These are phyloP conservation scores for Dendrocalamus latiflorus DNA, from an alignment of 202 grass and related monocot genomes.

Conservation along the genomic window DNA sequence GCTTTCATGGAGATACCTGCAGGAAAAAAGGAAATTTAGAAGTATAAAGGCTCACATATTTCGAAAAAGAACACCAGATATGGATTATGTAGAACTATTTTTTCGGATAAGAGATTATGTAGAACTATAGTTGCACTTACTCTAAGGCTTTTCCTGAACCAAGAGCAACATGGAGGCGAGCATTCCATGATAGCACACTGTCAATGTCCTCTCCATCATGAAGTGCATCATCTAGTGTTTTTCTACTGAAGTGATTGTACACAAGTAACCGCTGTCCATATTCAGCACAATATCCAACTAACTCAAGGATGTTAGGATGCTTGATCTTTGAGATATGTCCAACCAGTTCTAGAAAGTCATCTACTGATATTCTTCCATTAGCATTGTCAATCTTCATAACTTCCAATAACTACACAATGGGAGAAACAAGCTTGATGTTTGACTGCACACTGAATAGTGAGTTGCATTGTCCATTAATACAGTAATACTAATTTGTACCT, in stretches of 20 bases:
- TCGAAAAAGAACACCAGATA: background rate
- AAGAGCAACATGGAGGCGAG: conserved; percentile 71
- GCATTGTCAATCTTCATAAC: conserved; percentile 83
- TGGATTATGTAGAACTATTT: background rate
- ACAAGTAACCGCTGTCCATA: conserved; percentile 77
- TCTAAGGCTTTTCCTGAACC: conserved; percentile 82
- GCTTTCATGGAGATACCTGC: conserved; percentile 82
- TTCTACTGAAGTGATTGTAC: conserved; percentile 77
- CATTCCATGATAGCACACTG: conserved; percentile 56
- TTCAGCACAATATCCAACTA: conserved; percentile 94
- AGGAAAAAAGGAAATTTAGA: conserved; percentile 25
- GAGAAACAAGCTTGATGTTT: conserved; percentile 7
- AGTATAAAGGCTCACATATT: background rate
- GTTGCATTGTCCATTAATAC: background rate
- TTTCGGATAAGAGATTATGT: background rate
- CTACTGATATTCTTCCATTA: conserved; percentile 66
- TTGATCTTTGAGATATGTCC: conserved; percentile 51
- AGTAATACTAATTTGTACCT: conserved; percentile 45
- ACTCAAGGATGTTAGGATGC: conserved; percentile 67
- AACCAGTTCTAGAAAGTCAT: conserved; percentile 65
- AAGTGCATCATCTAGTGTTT: conserved; percentile 73
- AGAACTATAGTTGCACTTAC: conserved; percentile 51
- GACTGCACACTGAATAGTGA: background rate
- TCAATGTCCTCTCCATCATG: conserved; percentile 49
- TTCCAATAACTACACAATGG: conserved; percentile 62